Evolutionary conservation across 176 grass and related monocot species (phyloP), one percentile per base, ranked within the genome.

Genomic region (Coix lacrymajobi): DNA sequence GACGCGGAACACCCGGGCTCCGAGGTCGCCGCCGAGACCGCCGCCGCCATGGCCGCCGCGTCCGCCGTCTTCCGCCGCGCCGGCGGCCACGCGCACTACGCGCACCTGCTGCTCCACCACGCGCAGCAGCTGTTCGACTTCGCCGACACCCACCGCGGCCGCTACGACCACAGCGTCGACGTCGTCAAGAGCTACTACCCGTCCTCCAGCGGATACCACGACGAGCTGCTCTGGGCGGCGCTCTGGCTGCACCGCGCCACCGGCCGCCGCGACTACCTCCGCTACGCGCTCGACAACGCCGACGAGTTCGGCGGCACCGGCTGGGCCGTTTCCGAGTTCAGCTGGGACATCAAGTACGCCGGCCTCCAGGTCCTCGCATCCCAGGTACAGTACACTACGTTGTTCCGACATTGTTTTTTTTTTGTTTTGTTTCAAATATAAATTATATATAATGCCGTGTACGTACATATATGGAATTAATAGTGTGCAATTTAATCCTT

Each of bases 311-410:
- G 89, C 15, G 95, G 96, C 49, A 94, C 92, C 38, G 56, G 81
- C 0, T 98, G 96, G 96, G 96, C 90, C 62, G 89, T 98, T n/a
- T 85, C 92, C 0, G 96, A 98, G 85, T 98, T 98, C 84, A 98
- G 96, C 87, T 98, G 96, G 96, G 96, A 98, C 71, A 98, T 98
- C 90, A 98, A 98, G 82, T 94, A 90, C 79, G 76, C 94, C 71
- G 94, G 94, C 1, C 84, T 97, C 4, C 94, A 97, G 66, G 15
- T 97, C 60, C 81, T 97, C 19, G 94, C 94, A 43, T 90, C 94
- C 62, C 76, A 97, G 94, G 94, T 92, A 86, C 19, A n/a, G n/a
- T n/a, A n/a, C n/a, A n/a, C n/a, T n/a, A n/a, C n/a, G n/a, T n/a
- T n/a, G 26, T 14, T 29, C 24, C 5, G 0, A 14, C 11, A 29